Evolutionary conservation across 2,329 filamentous ascomycete species (phyloP), one percentile per base, ranked within the genome.

Genomic region (Cordyceps cicadae): DNA sequence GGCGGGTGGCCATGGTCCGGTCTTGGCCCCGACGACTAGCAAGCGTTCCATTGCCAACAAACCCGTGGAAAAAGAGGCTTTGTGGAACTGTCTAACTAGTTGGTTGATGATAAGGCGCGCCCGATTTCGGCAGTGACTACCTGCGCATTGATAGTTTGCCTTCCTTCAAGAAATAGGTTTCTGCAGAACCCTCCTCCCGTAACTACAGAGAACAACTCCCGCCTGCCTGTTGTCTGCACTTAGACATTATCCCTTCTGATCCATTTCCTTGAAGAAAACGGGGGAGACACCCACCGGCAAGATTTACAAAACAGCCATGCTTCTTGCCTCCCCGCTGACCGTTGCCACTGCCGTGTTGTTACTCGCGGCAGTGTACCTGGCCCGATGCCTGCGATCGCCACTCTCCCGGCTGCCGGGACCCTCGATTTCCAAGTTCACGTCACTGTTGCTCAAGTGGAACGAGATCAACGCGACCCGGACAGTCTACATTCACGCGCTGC

Each of bases 401-500:
- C 65, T 74, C 15, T 66, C 68, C 45, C 70, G 67, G 52, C 62
- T 84, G 8, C 82, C 82, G 0, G 83, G 82, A 2, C 80, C 82
- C 8, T 63, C 65, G 52, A 59, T 73, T 43, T 77, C 81, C 21
- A 74, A 76, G 34, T 77, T 83, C 66, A 83, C 79, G 0, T 80
- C 80, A 0, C 69, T 79, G 21, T 63, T 77, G 1, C 70, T 85
- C 54, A 83, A 81, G 66, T 82, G 76, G 73, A 75, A 86, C 57
- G 84, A 87, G 68, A 76, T 87, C 54, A 73, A 72, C 39, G 80
- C 78, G 37, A 73, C 74, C 24, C 75, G 83, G 34, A 84, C 83
- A 1, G 67, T 70, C 50, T 84, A 85, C 63, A 76, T 86, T 34
- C 83, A 87, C 63, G 58, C 64, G 0, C 73, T 86, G 17, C 85